These are phyloP conservation scores for Evansstolkia leycettana DNA, from an alignment of 495 filamentous ascomycete species.

Conservation along the genomic window DNA sequence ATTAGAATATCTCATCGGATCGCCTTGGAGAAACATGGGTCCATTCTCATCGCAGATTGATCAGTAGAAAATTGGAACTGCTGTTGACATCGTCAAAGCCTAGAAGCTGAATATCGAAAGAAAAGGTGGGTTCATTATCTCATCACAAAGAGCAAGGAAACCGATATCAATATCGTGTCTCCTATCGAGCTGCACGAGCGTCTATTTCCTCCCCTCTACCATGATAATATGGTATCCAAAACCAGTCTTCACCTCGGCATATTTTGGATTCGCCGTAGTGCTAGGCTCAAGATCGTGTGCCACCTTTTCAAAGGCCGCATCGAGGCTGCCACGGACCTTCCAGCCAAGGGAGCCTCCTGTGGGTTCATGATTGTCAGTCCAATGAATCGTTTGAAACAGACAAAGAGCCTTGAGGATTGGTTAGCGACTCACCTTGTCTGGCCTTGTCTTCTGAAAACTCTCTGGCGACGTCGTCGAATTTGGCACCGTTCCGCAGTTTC, in stretches of 20 bases:
- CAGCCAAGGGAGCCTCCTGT: slow-evolving; percentile 72
- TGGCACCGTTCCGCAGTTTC: slow-evolving; percentile 61
- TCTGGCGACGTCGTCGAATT: slow-evolving; percentile 81
- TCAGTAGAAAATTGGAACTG: too few species aligned
- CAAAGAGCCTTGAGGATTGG: not conserved
- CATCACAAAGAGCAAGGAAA: too few species aligned
- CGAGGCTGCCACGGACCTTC: slow-evolving; percentile 64
- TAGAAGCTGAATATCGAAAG: too few species aligned
- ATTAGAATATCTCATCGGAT: too few species aligned
- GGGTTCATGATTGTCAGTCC: too few species aligned
- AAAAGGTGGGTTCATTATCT: too few species aligned
- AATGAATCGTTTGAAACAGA: not conserved
- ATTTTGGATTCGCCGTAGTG: slow-evolving; percentile 63
- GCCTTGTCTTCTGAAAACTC: slow-evolving; percentile 88
- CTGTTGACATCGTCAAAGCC: too few species aligned
- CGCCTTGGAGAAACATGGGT: too few species aligned
- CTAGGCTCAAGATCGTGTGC: slow-evolving; percentile 71
- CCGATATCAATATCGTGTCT: not conserved
- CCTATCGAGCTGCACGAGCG: not conserved
- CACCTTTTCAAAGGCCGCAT: slow-evolving; percentile 66
- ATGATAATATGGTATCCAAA: slow-evolving; percentile 94
- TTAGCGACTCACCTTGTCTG: slow-evolving; percentile 48
- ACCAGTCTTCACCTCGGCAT: slow-evolving; percentile 67
- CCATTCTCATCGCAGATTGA: too few species aligned
- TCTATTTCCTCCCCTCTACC: slow-evolving; percentile 61